Evolutionary conservation across 768 basidiomycete genomes (phyloP), one percentile per base, ranked within the genome.

Genomic region (Sporobolomyces phaffii): DNA sequence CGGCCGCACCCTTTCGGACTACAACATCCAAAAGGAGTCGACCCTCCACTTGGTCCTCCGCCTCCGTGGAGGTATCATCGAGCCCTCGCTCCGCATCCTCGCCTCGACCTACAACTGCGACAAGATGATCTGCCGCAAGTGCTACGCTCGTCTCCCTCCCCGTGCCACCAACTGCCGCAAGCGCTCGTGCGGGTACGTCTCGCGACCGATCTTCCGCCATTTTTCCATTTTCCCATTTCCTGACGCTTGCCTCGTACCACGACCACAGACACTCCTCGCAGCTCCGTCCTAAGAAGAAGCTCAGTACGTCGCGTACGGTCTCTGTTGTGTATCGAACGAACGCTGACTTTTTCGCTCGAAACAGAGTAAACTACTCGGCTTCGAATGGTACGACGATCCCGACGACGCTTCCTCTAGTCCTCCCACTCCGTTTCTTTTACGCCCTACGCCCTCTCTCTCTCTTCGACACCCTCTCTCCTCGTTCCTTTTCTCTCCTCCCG

Each of bases 151-250:
- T 75, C 94, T 98, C 75, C 94, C 96, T 72, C 94, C 93, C 60
- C 91, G 96, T 78, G 96, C 96, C 41, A 97, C 93, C 82, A 98
- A 99, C 86, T 98, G 96, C 87, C 84, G 94, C 78, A 94, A 94
- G 83, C 84, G 91, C 73, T 84, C 85, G 65, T 94, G 92, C 77
- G 91, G 91, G 24, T 78, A 79, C 78, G 48, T 76, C 76, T 38
- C n/a, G n/a, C n/a, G n/a, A n/a, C 77, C 78, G 73, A 13, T 45
- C 11, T 75, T 79, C 70, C 76, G 77, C 64, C 76, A 31, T 26
- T 31, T 44, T 26, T 60, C 22, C 54, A 33, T 15, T 40, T 52
- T 68, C 31, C 22, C 34, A 11, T 18, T 18, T 7, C 48, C 33
- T 40, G 31, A 20, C n/a, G 7, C 36, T 2, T 33, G 28, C 17